A percentile compares a stretch with the other conserved stretches of the same genome.
Evolutionary conservation across 306 rosid genomes (phyloP).

Genomic region (Begonia masoniana): DNA sequence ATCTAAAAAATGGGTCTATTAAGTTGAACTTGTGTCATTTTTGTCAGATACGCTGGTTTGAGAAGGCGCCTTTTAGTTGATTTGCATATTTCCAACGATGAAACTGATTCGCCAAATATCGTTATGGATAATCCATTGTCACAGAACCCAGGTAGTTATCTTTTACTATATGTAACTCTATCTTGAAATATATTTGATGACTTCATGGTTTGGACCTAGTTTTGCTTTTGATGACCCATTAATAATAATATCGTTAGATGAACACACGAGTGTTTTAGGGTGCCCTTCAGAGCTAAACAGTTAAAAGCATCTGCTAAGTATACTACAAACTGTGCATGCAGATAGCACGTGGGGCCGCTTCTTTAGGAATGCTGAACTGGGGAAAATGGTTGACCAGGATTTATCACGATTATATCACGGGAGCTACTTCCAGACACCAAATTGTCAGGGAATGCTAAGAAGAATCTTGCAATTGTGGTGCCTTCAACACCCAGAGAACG

Average conservation of each 20-base stretch:
- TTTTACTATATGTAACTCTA: too few species aligned
- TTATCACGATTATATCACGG: conserved; percentile 91
- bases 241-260: too few species aligned
- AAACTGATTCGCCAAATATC: conserved; percentile 46
- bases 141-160: conserved; percentile 73
- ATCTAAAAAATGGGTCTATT: conserved; percentile 1
- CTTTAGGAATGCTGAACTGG: conserved; percentile 90
- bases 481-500: conserved; percentile 73
- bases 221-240: too few species aligned
- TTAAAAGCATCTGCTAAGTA: not conserved
- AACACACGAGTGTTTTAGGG: too few species aligned
- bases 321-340: conserved; percentile 24
- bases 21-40: not conserved
- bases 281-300: too few species aligned
- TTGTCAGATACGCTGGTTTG: conserved; percentile 72
- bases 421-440: conserved; percentile 86
- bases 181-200: too few species aligned
- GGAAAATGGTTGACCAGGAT: conserved; percentile 96
- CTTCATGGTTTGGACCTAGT: too few species aligned
- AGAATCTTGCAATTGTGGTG: conserved; percentile 88
- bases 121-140: conserved; percentile 88
- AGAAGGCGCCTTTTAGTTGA: conserved; percentile 84
- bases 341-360: conserved; percentile 98
- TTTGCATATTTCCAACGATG: conserved; percentile 69
- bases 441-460: conserved; percentile 87